A percentile compares a stretch with the other conserved stretches of the same genome.
These are phyloP conservation scores for Calonectria ilicicola DNA, from an alignment of 2,329 filamentous ascomycete species.

Conservation along the genomic window DNA sequence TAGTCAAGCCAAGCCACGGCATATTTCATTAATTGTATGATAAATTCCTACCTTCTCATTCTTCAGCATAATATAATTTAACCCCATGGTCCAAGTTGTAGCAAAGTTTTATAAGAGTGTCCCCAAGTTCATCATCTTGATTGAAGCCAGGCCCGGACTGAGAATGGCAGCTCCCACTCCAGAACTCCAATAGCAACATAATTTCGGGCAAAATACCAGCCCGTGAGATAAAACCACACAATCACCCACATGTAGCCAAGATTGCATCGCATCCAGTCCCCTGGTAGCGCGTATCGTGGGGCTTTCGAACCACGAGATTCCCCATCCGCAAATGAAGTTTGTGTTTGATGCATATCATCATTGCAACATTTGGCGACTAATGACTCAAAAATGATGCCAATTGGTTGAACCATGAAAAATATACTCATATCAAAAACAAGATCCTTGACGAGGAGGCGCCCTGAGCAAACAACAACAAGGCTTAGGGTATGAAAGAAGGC, in stretches of 20 bases:
- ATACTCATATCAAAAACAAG: background rate
- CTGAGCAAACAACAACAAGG: constrained; percentile 21
- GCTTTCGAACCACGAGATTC: accelerated
- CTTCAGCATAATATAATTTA: too few relatives aligned
- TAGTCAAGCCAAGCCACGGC: too few relatives aligned
- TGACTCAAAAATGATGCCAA: constrained; percentile 4
- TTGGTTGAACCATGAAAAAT: constrained; percentile 26
- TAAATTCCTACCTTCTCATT: too few relatives aligned
- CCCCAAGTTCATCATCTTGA: background rate
- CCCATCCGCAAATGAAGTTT: background rate
- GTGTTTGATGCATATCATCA: background rate
- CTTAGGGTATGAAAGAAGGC: constrained; percentile 27
- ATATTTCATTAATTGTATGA: too few relatives aligned
- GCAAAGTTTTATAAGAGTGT: too few relatives aligned
- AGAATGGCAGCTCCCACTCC: constrained; percentile 25
- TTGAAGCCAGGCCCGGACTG: background rate
- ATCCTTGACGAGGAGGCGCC: background rate
- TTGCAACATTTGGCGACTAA: background rate
- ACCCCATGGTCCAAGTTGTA: too few relatives aligned
- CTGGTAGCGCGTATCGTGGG: accelerated
- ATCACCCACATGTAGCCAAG: constrained; percentile 23
- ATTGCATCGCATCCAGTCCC: background rate
- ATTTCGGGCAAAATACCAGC: constrained; percentile 24
- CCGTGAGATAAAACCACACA: constrained; percentile 22
- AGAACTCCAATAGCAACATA: constrained; percentile 21